These are phyloP conservation scores for Aspergillus pseudoterreus DNA, from an alignment of 2,329 filamentous ascomycete species.

Conservation along the genomic window DNA sequence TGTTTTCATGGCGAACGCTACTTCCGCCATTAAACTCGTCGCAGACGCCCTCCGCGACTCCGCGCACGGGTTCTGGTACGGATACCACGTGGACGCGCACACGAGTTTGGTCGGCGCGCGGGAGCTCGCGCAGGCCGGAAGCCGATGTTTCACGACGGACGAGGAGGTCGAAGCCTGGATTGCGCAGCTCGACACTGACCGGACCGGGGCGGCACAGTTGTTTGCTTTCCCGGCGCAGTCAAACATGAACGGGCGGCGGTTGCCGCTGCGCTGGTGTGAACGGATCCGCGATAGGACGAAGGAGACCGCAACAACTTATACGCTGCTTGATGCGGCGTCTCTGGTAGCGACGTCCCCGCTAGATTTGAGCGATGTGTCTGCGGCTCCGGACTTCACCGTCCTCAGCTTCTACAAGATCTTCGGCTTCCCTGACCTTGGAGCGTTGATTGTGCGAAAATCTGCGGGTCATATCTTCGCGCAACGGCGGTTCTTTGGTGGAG, in stretches of 20 bases:
- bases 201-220: conserved; percentile 34
- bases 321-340: conserved; percentile 79
- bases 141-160: conserved; percentile 62
- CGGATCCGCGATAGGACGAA: conserved; percentile 39
- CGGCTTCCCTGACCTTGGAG: conserved; percentile 88
- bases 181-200: conserved; percentile 24
- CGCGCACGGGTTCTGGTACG: conserved; percentile 69
- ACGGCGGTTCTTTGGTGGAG: conserved; percentile 85
- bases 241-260: conserved; percentile 79
- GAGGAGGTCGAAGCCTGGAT: conserved; percentile 65
- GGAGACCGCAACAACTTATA: conserved; percentile 50
- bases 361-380: conserved; percentile 59
- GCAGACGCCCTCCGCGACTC: conserved; percentile 69
- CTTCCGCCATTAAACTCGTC: conserved; percentile 83
- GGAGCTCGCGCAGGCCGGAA: conserved; percentile 62
- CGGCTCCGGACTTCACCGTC: conserved; percentile 77
- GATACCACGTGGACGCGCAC: conserved; percentile 79
- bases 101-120: conserved; percentile 82
- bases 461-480: conserved; percentile 61
- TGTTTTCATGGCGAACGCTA: conserved; percentile 89
- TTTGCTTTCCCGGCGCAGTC: conserved; percentile 90
- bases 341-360: conserved; percentile 73
- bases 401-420: conserved; percentile 98
- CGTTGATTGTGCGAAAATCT: conserved; percentile 72
- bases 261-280: conserved; percentile 67